phyloP scores from a whole-genome alignment of 805 yeast species.

The Nakazawaea laoshanensis region DNA sequence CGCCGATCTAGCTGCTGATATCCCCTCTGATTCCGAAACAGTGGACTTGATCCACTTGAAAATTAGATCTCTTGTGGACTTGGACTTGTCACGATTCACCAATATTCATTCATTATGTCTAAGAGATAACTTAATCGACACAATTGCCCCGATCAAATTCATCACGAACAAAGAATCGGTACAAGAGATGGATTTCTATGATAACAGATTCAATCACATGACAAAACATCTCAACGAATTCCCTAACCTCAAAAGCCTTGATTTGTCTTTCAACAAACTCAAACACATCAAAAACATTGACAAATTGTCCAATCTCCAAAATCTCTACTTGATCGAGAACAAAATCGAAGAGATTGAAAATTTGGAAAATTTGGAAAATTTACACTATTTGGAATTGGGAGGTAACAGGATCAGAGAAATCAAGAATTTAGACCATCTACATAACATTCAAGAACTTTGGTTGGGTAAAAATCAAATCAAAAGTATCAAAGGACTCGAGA shows the following conservation, averaged over 20 bases:
- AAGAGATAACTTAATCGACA: constrained; percentile 75
- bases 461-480: constrained; percentile 79
- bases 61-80: constrained; percentile 52
- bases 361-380: constrained; percentile 42
- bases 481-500: constrained; percentile 51
- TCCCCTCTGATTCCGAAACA: constrained; percentile 47
- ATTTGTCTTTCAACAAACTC: constrained; percentile 84
- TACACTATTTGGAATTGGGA: constrained; percentile 78
- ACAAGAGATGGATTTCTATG: constrained; percentile 83
- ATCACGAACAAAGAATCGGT: constrained; percentile 41
- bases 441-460: constrained; percentile 72
- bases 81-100: constrained; percentile 48
- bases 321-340: constrained; percentile 83
- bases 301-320: constrained; percentile 49
- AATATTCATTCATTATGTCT: constrained; percentile 56
- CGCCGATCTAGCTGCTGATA: constrained; percentile 48
- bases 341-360: constrained; percentile 61
- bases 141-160: constrained; percentile 62
- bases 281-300: constrained; percentile 76
- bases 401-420: constrained; percentile 69
- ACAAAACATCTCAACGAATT: constrained; percentile 61
- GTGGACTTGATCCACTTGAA: constrained; percentile 67
- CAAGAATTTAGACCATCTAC: constrained; percentile 48
- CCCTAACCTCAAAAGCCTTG: constrained; percentile 49
- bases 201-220: constrained; percentile 83